Conservation (phyloP, 148 eudicot genomes). For the Rhododendron henanense region DNA sequence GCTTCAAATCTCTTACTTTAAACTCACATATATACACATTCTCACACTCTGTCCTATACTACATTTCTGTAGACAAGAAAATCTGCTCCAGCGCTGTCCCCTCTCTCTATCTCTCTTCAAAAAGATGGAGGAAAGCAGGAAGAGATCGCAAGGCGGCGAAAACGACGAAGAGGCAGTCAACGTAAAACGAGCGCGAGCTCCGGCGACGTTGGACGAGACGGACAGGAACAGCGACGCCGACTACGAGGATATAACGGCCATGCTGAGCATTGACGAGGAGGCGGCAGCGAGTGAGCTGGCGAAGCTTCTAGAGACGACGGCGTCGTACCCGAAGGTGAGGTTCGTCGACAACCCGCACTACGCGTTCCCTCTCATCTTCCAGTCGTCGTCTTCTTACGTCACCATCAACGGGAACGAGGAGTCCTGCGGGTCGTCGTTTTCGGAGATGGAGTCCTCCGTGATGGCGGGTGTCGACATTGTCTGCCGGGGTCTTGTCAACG, state of each 20-base stretch:
- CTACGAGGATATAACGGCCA: slow-evolving; percentile 17
- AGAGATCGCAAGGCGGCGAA: background rate
- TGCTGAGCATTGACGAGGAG: slow-evolving; percentile 22
- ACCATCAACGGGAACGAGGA: slow-evolving; percentile 72
- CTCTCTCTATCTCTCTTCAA: background rate
- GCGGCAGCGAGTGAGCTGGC: slow-evolving; percentile 37
- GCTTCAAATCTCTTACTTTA: background rate
- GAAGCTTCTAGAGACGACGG: slow-evolving; percentile 37
- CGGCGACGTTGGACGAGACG: background rate
- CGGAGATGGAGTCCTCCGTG: slow-evolving; percentile 54
- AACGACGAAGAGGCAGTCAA: background rate
- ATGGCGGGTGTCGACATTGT: slow-evolving; percentile 41
- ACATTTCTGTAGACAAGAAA: background rate
- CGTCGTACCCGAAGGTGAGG: slow-evolving; percentile 28
- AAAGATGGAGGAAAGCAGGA: slow-evolving; percentile 1
- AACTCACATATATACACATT: background rate
- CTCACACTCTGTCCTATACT: background rate
- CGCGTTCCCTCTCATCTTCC: slow-evolving; percentile 23
- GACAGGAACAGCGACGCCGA: background rate
- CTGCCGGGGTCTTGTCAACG: background rate
- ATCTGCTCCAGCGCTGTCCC: background rate
- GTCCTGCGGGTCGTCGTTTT: slow-evolving; percentile 69
- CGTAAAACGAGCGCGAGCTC: slow-evolving; percentile 1
- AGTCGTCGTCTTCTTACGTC: slow-evolving; percentile 41
- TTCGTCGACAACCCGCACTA: slow-evolving; percentile 48